Conservation (phyloP, 768 basidiomycete genomes). For the Lentinula detonsa region DNA sequence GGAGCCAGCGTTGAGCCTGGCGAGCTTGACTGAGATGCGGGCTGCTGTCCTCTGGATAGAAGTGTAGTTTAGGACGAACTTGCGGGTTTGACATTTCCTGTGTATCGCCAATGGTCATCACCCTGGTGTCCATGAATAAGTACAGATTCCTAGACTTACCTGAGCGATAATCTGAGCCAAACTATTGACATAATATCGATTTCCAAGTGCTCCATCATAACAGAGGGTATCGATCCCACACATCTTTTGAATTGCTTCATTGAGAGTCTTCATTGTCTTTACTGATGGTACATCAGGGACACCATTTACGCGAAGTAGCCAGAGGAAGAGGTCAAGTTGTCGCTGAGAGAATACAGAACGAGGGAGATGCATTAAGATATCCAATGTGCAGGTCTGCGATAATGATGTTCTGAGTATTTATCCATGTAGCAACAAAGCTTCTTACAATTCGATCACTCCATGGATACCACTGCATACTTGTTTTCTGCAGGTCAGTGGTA, state of each 20-base stretch:
- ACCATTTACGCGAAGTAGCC: background rate
- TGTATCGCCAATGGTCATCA: background rate
- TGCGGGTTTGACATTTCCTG: slow-evolving; percentile 18
- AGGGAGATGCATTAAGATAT: slow-evolving; percentile 5
- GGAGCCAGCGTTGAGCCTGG: slow-evolving; percentile 7
- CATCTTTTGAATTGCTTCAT: slow-evolving; percentile 12
- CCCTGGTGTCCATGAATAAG: background rate
- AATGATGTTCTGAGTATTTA: no score
- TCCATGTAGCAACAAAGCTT: no score
- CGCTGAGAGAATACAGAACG: slow-evolving; percentile 3
- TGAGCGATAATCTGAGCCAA: slow-evolving; percentile 10
- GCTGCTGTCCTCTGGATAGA: slow-evolving; percentile 14
- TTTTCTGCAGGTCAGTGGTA: no score
- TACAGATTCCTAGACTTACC: background rate
- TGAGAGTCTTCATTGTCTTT: background rate
- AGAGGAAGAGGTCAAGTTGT: background rate
- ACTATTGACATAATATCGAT: slow-evolving; percentile 25
- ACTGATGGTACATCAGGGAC: background rate
- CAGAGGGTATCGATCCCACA: slow-evolving; percentile 22
- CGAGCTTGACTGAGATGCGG: slow-evolving; percentile 7
- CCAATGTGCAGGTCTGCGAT: background rate
- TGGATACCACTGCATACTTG: no score
- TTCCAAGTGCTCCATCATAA: slow-evolving; percentile 24
- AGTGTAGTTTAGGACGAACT: slow-evolving; percentile 8
- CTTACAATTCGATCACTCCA: no score